These are phyloP conservation scores for Yamadazyma sp. DNA, from an alignment of 805 yeast genomes.

Conservation along the genomic window DNA sequence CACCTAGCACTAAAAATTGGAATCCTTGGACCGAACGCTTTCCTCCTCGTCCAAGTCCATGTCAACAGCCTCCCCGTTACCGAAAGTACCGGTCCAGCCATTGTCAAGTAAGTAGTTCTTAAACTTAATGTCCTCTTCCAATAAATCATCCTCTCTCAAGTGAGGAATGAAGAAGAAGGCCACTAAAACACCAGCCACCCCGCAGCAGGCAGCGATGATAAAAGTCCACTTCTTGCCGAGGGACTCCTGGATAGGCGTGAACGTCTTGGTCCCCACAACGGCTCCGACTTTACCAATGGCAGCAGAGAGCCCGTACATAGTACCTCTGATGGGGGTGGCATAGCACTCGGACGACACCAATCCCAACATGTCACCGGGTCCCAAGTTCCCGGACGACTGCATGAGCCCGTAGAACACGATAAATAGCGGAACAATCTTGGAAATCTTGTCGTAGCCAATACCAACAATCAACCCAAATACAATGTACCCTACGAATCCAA, in stretches of 20 bases:
- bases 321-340: constrained; percentile 78
- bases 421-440: constrained; percentile 60
- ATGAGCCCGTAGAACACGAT: constrained; percentile 72
- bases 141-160: constrained; percentile 64
- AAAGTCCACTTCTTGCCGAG: constrained; percentile 75
- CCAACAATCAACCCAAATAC: constrained; percentile 73
- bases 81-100: constrained; percentile 59
- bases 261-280: constrained; percentile 74
- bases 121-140: constrained; percentile 62
- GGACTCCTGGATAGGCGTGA: constrained; percentile 63
- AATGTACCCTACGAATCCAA: constrained; percentile 70
- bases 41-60: constrained; percentile 15
- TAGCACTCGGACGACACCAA: constrained; percentile 61
- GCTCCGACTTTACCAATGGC: constrained; percentile 85
- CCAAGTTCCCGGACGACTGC: constrained; percentile 69
- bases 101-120: constrained; percentile 55
- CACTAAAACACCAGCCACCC: constrained; percentile 59
- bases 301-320: constrained; percentile 72
- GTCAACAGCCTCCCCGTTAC: constrained; percentile 26
- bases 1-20: background rate
- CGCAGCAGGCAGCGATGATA: constrained; percentile 74
- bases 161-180: constrained; percentile 68
- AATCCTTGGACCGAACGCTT: constrained; percentile 3
- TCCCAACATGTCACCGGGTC: constrained; percentile 79
- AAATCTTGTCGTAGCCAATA: constrained; percentile 55